Evolutionary conservation across 306 rosid genomes (phyloP), one percentile per base, ranked within the genome.

Genomic region (Acacia acuminata): DNA sequence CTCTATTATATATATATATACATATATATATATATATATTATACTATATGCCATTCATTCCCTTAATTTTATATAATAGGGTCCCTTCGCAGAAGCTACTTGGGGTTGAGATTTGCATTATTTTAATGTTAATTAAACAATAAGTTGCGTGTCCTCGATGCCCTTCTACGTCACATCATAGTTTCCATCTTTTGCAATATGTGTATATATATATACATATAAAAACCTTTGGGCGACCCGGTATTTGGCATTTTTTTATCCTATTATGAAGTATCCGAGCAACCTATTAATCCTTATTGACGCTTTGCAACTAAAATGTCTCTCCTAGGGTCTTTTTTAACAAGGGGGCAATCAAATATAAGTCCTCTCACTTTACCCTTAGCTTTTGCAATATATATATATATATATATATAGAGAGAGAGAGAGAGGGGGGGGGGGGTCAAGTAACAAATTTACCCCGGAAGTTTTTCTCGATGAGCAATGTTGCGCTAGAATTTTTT

Each of bases 91-190:
- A 22, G 27, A 78, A 66, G 24, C 77, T 30, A 74, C 32, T 6
- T 17, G 42, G 71, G 16, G 44, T 10, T 22, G 73, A 50, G 27
- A 71, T 30, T 64, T 56, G 47, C 60, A 77, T 77, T 84, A 45
- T 38, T 73, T 17, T 13, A 56, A 43, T 66, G 71, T 79, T 50
- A 73, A 76, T 77, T 82, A 84, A 87, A 87, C 83, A 78, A 88
- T 78, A 71, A 85, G 86, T 84, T 70, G 82, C 94, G 93, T 91
- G 95, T 90, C 92, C 87, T 85, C 42, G 71, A 84, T 88, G 95
- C 63, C 85, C 84, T 71, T 78, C 94, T 82, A 73, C 79, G 77
- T 73, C 69, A 71, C 72, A 32, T 40, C 76, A 76, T 14, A 74
- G 73, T 32, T 43, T 51, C 53, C 11, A 55, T 55, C 2, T 55